Evolutionary conservation across 352 stramenopile species (phyloP).

Genomic region (Phytophthora chlamydospora): DNA sequence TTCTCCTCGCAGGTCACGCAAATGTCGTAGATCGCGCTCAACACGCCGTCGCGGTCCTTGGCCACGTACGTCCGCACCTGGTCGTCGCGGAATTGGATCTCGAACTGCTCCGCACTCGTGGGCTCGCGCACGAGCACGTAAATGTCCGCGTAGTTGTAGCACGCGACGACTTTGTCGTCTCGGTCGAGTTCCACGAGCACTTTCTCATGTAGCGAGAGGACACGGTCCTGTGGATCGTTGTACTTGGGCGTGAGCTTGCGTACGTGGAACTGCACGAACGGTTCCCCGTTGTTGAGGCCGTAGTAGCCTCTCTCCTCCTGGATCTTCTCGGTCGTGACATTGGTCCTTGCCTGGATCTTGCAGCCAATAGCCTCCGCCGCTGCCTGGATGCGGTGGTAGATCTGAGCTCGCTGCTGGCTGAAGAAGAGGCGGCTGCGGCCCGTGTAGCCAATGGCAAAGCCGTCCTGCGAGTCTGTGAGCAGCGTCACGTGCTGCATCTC

Average conservation of each 20-base stretch:
- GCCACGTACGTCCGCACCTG: conserved; percentile 64
- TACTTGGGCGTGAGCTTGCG: conserved; percentile 78
- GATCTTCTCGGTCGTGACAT: conserved; percentile 48
- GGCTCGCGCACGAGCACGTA: conserved; percentile 71
- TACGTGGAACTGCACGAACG: conserved; percentile 77
- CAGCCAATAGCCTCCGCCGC: conserved; percentile 68
- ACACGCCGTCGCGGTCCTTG: conserved; percentile 71
- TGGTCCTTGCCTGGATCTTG: conserved; percentile 44
- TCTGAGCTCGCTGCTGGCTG: conserved; percentile 54
- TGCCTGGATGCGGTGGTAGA: conserved; percentile 61
- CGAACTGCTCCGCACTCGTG: conserved; percentile 57
- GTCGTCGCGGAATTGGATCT: conserved; percentile 77
- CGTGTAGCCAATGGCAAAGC: conserved; percentile 70
- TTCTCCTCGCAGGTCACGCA: conserved; percentile 81
- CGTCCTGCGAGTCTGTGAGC: conserved; percentile 59
- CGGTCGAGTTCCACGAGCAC: conserved; percentile 70
- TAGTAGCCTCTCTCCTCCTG: conserved; percentile 54
- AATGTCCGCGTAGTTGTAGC: conserved; percentile 68
- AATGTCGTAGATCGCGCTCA: conserved; percentile 82
- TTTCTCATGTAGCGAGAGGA: conserved; percentile 75
- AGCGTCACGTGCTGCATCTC: conserved; percentile 80
- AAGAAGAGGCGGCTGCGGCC: conserved; percentile 79
- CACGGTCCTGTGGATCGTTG: conserved; percentile 45
- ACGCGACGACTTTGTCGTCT: conserved; percentile 58
- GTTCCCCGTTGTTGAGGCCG: conserved; percentile 50